Evolutionary conservation across 2,329 filamentous ascomycete species (phyloP), one percentile per base, ranked within the genome.

Genomic region (Calonectria pseudoturangicola): DNA sequence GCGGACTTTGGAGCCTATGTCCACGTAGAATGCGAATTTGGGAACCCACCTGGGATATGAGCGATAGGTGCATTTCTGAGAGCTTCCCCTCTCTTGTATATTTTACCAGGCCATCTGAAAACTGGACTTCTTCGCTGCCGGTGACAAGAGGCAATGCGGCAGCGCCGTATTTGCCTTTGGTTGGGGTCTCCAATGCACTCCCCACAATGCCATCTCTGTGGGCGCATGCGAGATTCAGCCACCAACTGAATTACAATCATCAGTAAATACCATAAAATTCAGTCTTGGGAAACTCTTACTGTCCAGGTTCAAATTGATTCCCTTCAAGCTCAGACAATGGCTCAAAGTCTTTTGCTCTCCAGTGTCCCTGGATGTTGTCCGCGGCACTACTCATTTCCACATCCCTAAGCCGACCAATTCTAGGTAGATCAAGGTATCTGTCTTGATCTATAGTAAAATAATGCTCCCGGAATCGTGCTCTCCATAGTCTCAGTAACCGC

Each of bases 191-290:
- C 3, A 81, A 74, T 15, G 84, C 83, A 66, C 82, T 85, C 9
- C 82, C 83, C 10, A 90, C 85, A 21, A 91, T 88, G 25, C 90
- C 89, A 75, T 92, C 90, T 33, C 88, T 86, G 71, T 88, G 84
- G 2, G 89, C 90, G 75, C 89, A 91, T 43, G 88, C 86, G 39
- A 91, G 83, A 66, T 90, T 89, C 21, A 90, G 79, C 89, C 89
- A 92, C 90, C 88, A 92, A 68, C 90, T 91, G 67, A 12, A n/a
- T 10, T 33, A 56, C 15, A 9, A 54, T 82, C 65, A 81, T 81
- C 65, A 64, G 67, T 33, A 66, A 68, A 7, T 10, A 30, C 39
- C 12, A 2, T 15, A 28, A 3, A 15, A 64, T 10, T 10, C 12
- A 15, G 33, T 28, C 47, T 25, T 12, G 21, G 39, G 3, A 16